Evolutionary conservation across 805 yeast genomes (phyloP).

Genomic region (Pichia nakasei): DNA sequence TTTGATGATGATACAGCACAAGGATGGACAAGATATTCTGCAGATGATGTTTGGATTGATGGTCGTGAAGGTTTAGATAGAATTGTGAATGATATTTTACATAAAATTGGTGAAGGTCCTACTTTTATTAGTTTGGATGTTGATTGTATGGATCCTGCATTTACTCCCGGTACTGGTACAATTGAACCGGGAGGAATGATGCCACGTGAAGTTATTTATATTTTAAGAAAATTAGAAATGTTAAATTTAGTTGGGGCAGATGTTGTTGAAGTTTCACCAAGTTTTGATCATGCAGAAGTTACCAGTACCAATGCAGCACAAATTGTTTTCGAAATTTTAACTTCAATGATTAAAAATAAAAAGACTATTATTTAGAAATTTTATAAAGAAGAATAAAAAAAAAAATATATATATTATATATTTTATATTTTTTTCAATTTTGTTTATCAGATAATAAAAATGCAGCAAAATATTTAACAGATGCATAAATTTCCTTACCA

Average conservation of each 20-base stretch:
- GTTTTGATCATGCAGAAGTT: slow-evolving; percentile 55
- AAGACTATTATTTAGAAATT: not conserved
- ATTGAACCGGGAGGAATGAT: slow-evolving; percentile 53
- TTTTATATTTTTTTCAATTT: not conserved
- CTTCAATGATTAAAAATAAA: slow-evolving; percentile 55
- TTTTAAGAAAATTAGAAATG: slow-evolving; percentile 36
- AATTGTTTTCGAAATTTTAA: slow-evolving; percentile 59
- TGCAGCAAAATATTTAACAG: slow-evolving; percentile 55
- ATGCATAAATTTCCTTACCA: slow-evolving; percentile 64
- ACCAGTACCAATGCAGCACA: slow-evolving; percentile 67
- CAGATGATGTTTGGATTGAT: slow-evolving; percentile 65
- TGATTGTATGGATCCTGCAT: slow-evolving; percentile 51
- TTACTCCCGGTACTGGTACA: slow-evolving; percentile 51
- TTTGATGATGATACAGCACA: slow-evolving; percentile 58
- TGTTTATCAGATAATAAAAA: slow-evolving; percentile 30
- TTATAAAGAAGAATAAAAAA: no score
- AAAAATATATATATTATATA: no score
- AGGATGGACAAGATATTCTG: slow-evolving; percentile 59
- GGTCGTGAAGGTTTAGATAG: slow-evolving; percentile 43
- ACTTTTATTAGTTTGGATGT: slow-evolving; percentile 76
- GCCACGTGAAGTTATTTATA: slow-evolving; percentile 44
- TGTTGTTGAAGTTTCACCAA: slow-evolving; percentile 54
- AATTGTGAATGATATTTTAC: slow-evolving; percentile 44
- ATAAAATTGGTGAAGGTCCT: slow-evolving; percentile 49
- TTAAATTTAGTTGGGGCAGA: slow-evolving; percentile 47